Conservation (phyloP, 768 basidiomycete genomes). For the Amanita rubescens region DNA sequence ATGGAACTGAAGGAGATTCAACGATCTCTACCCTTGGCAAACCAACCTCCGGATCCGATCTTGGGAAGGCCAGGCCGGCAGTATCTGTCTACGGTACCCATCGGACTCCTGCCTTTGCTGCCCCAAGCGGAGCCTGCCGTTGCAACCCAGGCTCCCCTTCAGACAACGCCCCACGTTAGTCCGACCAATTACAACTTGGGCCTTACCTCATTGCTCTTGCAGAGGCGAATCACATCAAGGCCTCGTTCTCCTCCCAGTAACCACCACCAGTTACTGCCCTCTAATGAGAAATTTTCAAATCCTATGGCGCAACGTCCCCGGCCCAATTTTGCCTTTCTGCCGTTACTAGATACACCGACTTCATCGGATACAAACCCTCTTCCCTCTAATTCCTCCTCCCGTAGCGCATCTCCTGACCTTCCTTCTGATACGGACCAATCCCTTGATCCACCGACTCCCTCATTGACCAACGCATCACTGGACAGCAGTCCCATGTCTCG, state of each 20-base stretch:
- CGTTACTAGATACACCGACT: conserved; percentile 28
- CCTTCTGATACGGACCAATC: conserved; percentile 23
- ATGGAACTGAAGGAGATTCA: conserved; percentile 67
- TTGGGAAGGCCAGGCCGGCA: conserved; percentile 33
- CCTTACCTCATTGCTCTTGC: conserved; percentile 10
- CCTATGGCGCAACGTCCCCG: conserved; percentile 9
- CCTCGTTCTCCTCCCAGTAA: not conserved
- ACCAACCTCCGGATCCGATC: conserved; percentile 38
- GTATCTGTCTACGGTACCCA: conserved; percentile 49
- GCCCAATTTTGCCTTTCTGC: conserved; percentile 19
- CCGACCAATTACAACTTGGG: conserved; percentile 10
- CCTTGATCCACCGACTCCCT: conserved; percentile 28
- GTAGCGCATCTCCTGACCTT: conserved; percentile 15
- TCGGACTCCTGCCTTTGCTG: conserved; percentile 53
- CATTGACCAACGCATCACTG: conserved; percentile 29
- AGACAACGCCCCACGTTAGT: conserved; percentile 8
- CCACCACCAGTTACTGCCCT: not conserved
- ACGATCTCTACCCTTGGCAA: conserved; percentile 51
- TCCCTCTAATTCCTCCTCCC: conserved; percentile 11
- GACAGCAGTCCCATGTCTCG: conserved; percentile 30
- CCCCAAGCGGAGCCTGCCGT: conserved; percentile 17
- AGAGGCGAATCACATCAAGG: conserved; percentile 2
- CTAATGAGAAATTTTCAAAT: not conserved
- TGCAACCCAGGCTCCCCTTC: conserved; percentile 7
- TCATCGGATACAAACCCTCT: conserved; percentile 16